Percentiles rank a stretch among this genome's conserved stretches.
Evolutionary conservation across 768 basidiomycete species (phyloP).

Genomic region (Tricholoma hemisulphureum): DNA sequence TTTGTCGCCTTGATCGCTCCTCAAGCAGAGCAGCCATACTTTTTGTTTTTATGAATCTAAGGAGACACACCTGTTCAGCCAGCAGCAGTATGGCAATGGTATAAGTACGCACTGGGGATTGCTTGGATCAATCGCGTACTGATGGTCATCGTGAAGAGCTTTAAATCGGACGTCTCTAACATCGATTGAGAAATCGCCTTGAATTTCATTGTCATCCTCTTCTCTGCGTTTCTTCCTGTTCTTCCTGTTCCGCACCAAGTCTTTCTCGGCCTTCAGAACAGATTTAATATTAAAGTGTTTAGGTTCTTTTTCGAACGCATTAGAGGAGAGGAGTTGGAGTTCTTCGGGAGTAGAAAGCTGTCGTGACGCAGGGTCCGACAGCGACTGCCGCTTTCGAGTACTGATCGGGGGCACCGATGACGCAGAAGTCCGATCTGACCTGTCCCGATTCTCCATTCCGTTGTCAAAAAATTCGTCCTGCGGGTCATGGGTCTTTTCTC

Average conservation of each 20-base stretch:
- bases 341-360: constrained; percentile 59
- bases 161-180: constrained; percentile 87
- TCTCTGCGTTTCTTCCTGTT: constrained; percentile 41
- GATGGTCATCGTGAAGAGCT: constrained; percentile 82
- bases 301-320: constrained; percentile 51
- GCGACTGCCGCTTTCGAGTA: constrained; percentile 8
- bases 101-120: constrained; percentile 78
- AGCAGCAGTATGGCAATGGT: neutral
- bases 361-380: constrained; percentile 21
- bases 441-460: constrained; percentile 41
- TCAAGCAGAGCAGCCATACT: constrained; percentile 82
- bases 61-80: constrained; percentile 6
- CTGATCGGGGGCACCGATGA: neutral
- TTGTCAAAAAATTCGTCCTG: constrained; percentile 80
- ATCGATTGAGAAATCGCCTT: constrained; percentile 81
- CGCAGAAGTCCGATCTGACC: constrained; percentile 9
- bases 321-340: constrained; percentile 59
- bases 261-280: constrained; percentile 84
- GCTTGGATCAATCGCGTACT: constrained; percentile 93
- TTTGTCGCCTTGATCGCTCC: constrained; percentile 74
- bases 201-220: constrained; percentile 61
- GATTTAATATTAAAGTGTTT: constrained; percentile 91
- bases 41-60: constrained; percentile 89
- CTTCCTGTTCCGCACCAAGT: constrained; percentile 42
- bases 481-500: constrained; percentile 21